A percentile compares a stretch with the other conserved stretches of the same genome.
phyloP scores from a whole-genome alignment of 768 basidiomycete genomes.

The Bullera alba region DNA sequence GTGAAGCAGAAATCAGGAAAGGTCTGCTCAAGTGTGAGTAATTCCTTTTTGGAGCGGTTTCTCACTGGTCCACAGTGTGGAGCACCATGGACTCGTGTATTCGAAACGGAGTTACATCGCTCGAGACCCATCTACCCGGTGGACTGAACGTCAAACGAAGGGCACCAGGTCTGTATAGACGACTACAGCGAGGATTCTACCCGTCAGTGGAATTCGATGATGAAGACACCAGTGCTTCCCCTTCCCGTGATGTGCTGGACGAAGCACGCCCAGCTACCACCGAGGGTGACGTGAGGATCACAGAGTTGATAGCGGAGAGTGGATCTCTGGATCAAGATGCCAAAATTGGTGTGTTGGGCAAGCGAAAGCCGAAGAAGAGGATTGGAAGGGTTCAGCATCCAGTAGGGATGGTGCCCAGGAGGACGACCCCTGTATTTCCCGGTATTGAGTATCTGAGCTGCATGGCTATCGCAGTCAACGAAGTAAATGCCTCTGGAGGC shows the following conservation, averaged over 20 bases:
- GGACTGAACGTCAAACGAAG: constrained; percentile 68
- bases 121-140: constrained; percentile 78
- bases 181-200: constrained; percentile 77
- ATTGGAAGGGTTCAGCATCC: constrained; percentile 74
- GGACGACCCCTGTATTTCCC: constrained; percentile 60
- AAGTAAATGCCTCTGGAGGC: constrained; percentile 64
- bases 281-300: neutral
- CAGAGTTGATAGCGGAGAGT: neutral
- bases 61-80: constrained; percentile 53
- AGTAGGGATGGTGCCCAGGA: constrained; percentile 63
- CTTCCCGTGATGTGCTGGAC: neutral
- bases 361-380: constrained; percentile 13
- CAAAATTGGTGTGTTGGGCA: neutral
- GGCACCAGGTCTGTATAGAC: constrained; percentile 79
- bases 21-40: constrained; percentile 19
- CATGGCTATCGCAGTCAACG: constrained; percentile 84
- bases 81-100: constrained; percentile 89
- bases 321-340: neutral
- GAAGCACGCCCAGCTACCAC: neutral
- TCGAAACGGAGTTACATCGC: constrained; percentile 69
- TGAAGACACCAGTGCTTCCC: neutral
- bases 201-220: constrained; percentile 12
- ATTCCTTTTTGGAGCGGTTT: neutral
- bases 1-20: constrained; percentile 13
- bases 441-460: constrained; percentile 89